Conservation (phyloP, 2,329 filamentous ascomycete genomes). For the Chrysosporium queenslandicum region DNA sequence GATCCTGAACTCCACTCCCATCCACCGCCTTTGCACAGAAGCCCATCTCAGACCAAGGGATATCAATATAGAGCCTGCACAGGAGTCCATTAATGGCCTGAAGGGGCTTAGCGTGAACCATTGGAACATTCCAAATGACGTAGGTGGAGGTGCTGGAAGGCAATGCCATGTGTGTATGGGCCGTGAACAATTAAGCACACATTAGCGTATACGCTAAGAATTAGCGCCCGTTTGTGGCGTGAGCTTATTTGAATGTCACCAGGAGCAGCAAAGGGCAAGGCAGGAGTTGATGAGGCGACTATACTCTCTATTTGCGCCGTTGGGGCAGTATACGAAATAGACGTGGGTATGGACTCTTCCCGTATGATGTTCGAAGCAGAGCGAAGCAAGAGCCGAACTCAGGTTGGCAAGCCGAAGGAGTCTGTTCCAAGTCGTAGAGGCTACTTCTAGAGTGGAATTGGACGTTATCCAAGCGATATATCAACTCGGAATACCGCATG, state of each 20-base stretch:
- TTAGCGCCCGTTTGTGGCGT: constrained; percentile 8
- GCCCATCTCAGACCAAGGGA: neutral
- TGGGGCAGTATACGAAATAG: too few relatives aligned
- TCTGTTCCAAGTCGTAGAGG: neutral
- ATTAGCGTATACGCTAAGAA: constrained; percentile 11
- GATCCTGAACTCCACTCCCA: neutral
- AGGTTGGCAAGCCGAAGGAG: neutral
- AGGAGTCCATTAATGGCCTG: neutral
- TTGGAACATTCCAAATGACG: neutral
- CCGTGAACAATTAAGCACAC: constrained; percentile 3
- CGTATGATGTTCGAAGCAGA: neutral
- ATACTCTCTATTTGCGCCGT: neutral
- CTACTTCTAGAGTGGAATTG: neutral
- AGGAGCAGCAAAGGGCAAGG: neutral
- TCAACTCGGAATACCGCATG: neutral
- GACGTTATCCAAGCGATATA: neutral
- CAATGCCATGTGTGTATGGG: neutral
- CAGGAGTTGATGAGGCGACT: neutral
- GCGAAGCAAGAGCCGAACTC: neutral
- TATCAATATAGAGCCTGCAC: constrained; percentile 4
- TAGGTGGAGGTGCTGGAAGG: neutral
- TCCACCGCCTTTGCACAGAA: neutral
- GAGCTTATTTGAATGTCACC: constrained; percentile 9
- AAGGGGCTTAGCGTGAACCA: constrained; percentile 1
- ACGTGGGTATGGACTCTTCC: too few relatives aligned